Percentiles rank a stretch among this genome's conserved stretches.
These are phyloP conservation scores for Purshia tridentata DNA, from an alignment of 306 rosid genomes.

Conservation along the genomic window DNA sequence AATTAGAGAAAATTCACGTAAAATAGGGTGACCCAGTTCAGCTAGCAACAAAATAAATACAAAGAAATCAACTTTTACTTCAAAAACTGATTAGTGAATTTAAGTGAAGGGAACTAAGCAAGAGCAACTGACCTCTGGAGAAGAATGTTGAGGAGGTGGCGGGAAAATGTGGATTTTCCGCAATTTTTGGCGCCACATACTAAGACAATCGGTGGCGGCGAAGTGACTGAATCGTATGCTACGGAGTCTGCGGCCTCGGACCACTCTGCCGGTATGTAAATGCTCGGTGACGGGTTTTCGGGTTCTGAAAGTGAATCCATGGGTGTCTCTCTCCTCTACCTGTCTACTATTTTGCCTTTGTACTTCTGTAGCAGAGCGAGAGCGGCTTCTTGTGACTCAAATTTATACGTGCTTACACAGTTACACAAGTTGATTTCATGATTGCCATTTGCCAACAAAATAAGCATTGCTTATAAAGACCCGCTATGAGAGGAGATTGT, in stretches of 20 bases:
- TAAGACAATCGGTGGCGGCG: slow-evolving; percentile 55
- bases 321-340: slow-evolving; percentile 12
- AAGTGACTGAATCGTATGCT: slow-evolving; percentile 33
- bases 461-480: neutral
- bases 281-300: slow-evolving; percentile 43
- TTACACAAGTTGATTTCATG: neutral
- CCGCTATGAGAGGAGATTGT: neutral
- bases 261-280: slow-evolving; percentile 70
- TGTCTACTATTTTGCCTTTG: neutral
- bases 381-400: neutral
- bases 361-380: neutral
- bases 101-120: neutral
- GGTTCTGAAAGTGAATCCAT: slow-evolving; percentile 42
- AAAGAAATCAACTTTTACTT: neutral
- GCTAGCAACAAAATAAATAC: neutral
- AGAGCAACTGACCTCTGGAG: slow-evolving; percentile 44
- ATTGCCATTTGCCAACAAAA: neutral
- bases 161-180: slow-evolving; percentile 89
- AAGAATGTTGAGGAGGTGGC: slow-evolving; percentile 69
- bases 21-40: neutral
- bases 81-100: neutral
- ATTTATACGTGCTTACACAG: neutral
- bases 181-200: slow-evolving; percentile 83
- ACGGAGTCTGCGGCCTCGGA: slow-evolving; percentile 61
- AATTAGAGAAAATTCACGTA: neutral